phyloP scores from a whole-genome alignment of 331 rosid species.

The Dryas integrifolia region DNA sequence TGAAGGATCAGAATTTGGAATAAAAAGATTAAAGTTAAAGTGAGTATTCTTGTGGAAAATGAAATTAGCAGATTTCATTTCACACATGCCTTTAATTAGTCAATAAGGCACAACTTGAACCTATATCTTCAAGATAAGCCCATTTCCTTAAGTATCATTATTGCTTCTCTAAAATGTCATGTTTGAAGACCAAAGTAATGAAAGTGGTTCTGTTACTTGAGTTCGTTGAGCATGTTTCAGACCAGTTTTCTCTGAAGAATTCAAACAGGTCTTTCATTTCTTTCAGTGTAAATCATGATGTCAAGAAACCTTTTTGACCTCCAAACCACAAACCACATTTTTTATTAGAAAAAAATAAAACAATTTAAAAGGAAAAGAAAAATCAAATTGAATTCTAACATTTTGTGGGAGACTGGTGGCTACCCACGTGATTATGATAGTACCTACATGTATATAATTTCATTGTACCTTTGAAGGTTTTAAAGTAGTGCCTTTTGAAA shows the following conservation, averaged over 20 bases:
- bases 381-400: slow-evolving; percentile 5
- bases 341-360: neutral
- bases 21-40: neutral
- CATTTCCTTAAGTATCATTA: slow-evolving; percentile 28
- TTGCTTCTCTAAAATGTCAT: slow-evolving; percentile 26
- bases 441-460: slow-evolving; percentile 8
- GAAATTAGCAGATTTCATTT: neutral
- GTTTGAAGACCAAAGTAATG: slow-evolving; percentile 11
- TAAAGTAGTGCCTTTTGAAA: slow-evolving; percentile 28
- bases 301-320: slow-evolving; percentile 30
- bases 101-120: slow-evolving; percentile 15
- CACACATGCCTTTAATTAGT: neutral
- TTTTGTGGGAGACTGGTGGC: slow-evolving; percentile 3
- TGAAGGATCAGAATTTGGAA: neutral
- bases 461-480: slow-evolving; percentile 23
- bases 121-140: neutral
- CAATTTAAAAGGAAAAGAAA: neutral
- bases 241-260: neutral
- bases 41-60: neutral
- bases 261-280: slow-evolving; percentile 9
- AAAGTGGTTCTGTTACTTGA: slow-evolving; percentile 21
- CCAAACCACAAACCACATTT: slow-evolving; percentile 17
- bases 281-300: slow-evolving; percentile 17
- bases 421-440: slow-evolving; percentile 26
- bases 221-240: slow-evolving; percentile 15